A percentile compares a stretch with the other conserved stretches of the same genome.
These are phyloP conservation scores for Fusarium guadeloupense DNA, from an alignment of 2,329 filamentous ascomycete species.

Conservation along the genomic window DNA sequence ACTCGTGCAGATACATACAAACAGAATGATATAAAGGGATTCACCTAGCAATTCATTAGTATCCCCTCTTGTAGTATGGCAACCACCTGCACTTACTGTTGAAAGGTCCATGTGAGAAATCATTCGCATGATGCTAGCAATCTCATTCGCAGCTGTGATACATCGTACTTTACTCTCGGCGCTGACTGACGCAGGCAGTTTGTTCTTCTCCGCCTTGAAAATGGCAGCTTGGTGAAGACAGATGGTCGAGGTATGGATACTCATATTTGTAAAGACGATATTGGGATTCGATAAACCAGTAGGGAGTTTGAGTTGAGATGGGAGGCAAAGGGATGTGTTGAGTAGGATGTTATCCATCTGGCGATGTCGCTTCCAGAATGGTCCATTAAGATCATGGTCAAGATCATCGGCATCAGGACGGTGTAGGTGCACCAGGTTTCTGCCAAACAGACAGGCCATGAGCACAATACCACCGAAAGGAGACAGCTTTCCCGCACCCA, in stretches of 20 bases:
- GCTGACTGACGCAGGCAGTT: constrained; percentile 77
- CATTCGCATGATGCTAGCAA: constrained; percentile 94
- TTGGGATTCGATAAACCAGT: constrained; percentile 80
- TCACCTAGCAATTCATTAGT: constrained; percentile 70
- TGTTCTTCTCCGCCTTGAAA: constrained; percentile 93
- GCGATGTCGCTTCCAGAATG: constrained; percentile 95
- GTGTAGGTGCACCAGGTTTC: constrained; percentile 90
- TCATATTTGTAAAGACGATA: constrained; percentile 94
- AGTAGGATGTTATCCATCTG: constrained; percentile 89
- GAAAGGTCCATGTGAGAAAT: constrained; percentile 90
- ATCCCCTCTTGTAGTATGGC: background rate
- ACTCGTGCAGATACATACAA: constrained; percentile 95
- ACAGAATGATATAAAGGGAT: constrained; percentile 94
- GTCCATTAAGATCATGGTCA: constrained; percentile 88
- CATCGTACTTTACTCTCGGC: constrained; percentile 93
- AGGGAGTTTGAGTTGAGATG: constrained; percentile 81
- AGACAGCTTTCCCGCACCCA: constrained; percentile 78
- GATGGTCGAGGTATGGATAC: constrained; percentile 94
- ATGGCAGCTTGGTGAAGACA: constrained; percentile 98
- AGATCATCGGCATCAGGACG: constrained; percentile 82
- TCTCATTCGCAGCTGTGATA: constrained; percentile 91
- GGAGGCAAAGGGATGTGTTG: constrained; percentile 86
- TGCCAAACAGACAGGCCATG: constrained; percentile 89
- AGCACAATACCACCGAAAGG: constrained; percentile 82
- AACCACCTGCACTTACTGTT: constrained; percentile 65